Evolutionary conservation across 768 basidiomycete species (phyloP), one percentile per base, ranked within the genome.

Genomic region (Kwoniella botswanensis): DNA sequence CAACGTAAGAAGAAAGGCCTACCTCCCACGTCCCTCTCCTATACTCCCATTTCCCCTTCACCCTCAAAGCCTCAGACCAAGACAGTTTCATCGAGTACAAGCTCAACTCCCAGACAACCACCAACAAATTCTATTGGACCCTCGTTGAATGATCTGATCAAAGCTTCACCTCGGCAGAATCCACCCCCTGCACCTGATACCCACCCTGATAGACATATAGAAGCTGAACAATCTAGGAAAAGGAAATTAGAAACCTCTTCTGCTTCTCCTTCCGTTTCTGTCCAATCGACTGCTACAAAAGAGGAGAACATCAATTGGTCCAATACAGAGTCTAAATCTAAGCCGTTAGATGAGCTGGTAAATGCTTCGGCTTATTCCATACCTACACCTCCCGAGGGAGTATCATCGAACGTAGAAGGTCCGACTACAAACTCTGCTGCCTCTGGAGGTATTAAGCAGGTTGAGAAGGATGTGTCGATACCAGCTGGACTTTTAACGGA

Each of bases 141-240:
- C 54, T 21, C 54, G 2, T 10, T 67, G 1, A 57, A 67, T 13
- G 56, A 58, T 10, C 22, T 67, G 44, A 67, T 67, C 35, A 42
- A 54, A 26, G 53, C 53, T 41, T 29, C 66, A 1, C 66, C 66
- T 18, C 66, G 44, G 50, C 43, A 54, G 17, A 54, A 54, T 17
- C 66, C 66, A 44, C 66, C 66, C 1, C 57, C 66, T 41, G 56
- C 66, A 10, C 66, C 66, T 46, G 56, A 18, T 17, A 59, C 66
- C 7, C 66, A 67, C 44, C 66, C 66, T 22, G 66, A 57, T 55
- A 53, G 65, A 57, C 56, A 67, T 56, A 26, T 59, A 26, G 56
- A 67, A 44, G 64, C 64, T 15, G 64, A 65, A 57, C 59, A 61
- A 44, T 42, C 59, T 61, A 61, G 59, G 42, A 61, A 61, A 43